Evolutionary conservation across 2,329 filamentous ascomycete species (phyloP).

Genomic region (Phialophora verrucosa): DNA sequence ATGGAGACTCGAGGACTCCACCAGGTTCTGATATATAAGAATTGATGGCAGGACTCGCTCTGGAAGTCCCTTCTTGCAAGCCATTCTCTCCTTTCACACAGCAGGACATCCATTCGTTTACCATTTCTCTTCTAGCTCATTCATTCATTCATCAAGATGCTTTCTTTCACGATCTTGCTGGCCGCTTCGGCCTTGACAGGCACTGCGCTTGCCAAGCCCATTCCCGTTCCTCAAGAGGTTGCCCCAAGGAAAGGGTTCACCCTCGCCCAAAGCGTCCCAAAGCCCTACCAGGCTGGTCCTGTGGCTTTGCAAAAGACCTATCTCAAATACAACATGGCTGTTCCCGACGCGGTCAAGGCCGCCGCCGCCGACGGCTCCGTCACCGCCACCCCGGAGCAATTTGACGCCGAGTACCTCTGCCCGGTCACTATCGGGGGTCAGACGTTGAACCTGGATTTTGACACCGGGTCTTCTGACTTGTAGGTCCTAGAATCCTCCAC

Average conservation of each 20-base stretch:
- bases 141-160: slow-evolving; percentile 30
- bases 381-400: slow-evolving; percentile 52
- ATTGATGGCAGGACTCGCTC: slow-evolving; percentile 7
- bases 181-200: slow-evolving; percentile 31
- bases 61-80: slow-evolving; percentile 22
- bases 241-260: slow-evolving; percentile 36
- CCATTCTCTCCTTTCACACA: slow-evolving; percentile 28
- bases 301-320: slow-evolving; percentile 34
- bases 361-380: slow-evolving; percentile 35
- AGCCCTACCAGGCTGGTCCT: slow-evolving; percentile 36
- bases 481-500: slow-evolving; percentile 45
- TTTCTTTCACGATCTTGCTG: slow-evolving; percentile 32
- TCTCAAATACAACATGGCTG: slow-evolving; percentile 36
- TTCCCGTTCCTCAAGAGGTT: slow-evolving; percentile 21
- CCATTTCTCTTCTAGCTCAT: slow-evolving; percentile 9
- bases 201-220: slow-evolving; percentile 30
- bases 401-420: slow-evolving; percentile 65
- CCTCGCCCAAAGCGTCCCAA: slow-evolving; percentile 34
- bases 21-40: slow-evolving; percentile 29
- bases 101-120: slow-evolving; percentile 23
- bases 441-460: slow-evolving; percentile 69
- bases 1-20: slow-evolving; percentile 6
- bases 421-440: slow-evolving; percentile 69
- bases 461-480: slow-evolving; percentile 73
- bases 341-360: slow-evolving; percentile 32